A percentile compares a stretch with the other conserved stretches of the same genome.
These are phyloP conservation scores for Marchantia polymorpha DNA, from an alignment of 225 moss, liverwort and hornwort genomes.

Conservation along the genomic window DNA sequence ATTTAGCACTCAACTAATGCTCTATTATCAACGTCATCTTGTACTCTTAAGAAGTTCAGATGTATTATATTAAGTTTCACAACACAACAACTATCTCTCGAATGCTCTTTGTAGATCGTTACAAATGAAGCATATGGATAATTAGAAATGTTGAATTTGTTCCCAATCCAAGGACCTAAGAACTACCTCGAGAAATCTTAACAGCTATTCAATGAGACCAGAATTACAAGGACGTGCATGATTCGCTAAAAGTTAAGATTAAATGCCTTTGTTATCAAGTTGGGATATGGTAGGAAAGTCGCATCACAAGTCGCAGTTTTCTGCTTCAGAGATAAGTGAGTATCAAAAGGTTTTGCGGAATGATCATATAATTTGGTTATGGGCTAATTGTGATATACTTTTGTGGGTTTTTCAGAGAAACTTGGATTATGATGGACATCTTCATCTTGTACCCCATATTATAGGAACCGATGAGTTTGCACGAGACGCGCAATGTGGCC, in stretches of 20 bases:
- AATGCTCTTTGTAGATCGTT: too few relatives aligned
- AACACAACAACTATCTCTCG: too few relatives aligned
- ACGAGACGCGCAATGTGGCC: constrained; percentile 68
- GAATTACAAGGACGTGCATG: not conserved
- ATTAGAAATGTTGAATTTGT: not conserved
- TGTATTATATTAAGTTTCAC: too few relatives aligned
- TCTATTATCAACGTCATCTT: too few relatives aligned
- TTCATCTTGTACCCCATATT: constrained; percentile 60
- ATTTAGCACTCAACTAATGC: not conserved
- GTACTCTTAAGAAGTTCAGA: too few relatives aligned
- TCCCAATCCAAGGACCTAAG: not conserved
- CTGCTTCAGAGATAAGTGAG: not conserved
- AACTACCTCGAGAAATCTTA: not conserved
- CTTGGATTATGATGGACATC: constrained; percentile 20
- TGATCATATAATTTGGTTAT: not conserved
- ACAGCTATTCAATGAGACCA: not conserved
- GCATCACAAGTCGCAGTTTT: not conserved
- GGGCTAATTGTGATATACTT: not conserved
- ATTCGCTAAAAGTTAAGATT: not conserved
- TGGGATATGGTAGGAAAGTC: not conserved
- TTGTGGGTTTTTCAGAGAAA: constrained; percentile 25
- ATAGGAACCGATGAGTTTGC: constrained; percentile 86
- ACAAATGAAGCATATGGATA: not conserved
- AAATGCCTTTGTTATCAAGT: not conserved
- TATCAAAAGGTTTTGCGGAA: not conserved